These are phyloP conservation scores for Sporothrix inflata DNA, from an alignment of 2,329 filamentous ascomycete species.

Conservation along the genomic window DNA sequence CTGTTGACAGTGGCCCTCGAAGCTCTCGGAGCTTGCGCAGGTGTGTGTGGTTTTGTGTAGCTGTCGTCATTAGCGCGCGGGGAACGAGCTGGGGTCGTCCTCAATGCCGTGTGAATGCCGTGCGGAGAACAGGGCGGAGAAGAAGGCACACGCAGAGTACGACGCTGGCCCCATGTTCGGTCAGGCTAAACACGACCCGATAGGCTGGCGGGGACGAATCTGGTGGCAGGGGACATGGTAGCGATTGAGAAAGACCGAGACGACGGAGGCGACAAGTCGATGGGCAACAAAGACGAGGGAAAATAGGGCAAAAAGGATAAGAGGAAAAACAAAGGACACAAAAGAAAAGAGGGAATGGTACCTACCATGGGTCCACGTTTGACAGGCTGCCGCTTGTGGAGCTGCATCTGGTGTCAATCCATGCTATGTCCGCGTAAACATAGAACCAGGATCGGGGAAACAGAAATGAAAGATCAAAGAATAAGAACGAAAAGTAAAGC, in stretches of 20 bases:
- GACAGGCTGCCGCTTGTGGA: neutral
- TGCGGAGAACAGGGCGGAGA: constrained; percentile 11
- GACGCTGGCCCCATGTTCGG: neutral
- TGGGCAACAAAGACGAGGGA: neutral
- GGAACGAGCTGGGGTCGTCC: neutral
- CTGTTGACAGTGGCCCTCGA: neutral
- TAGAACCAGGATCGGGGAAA: neutral
- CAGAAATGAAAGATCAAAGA: neutral
- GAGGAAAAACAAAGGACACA: neutral
- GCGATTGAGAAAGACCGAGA: neutral
- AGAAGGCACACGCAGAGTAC: neutral
- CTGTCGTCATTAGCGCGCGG: constrained; percentile 4
- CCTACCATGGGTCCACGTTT: neutral
- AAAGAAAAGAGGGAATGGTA: neutral
- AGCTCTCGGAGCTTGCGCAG: neutral
- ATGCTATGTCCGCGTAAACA: neutral
- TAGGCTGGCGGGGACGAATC: neutral
- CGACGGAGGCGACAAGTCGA: neutral
- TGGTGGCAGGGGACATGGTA: neutral
- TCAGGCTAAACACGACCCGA: constrained; percentile 4
- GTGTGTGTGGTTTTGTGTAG: neutral
- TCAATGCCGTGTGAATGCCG: constrained; percentile 16
- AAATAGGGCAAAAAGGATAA: neutral
- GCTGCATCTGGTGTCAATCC: neutral
- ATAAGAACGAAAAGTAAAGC: neutral